Evolutionary conservation across 2,329 filamentous ascomycete species (phyloP).

Genomic region (Cladosporium sp.): DNA sequence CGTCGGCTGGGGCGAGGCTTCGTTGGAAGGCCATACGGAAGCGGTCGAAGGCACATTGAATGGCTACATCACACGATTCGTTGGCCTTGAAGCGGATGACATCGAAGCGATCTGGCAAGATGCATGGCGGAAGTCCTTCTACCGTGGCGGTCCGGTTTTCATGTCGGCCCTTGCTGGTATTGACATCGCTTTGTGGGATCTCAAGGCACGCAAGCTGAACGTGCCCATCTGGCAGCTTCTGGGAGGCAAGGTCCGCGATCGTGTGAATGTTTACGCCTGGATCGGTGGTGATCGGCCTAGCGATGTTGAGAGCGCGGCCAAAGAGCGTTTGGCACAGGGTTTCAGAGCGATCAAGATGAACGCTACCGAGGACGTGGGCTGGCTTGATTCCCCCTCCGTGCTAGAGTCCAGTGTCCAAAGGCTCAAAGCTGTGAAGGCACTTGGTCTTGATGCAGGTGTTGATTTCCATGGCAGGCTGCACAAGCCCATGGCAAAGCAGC

Average conservation of each 20-base stretch:
- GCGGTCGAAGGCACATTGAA: slow-evolving; percentile 67
- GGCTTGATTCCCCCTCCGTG: slow-evolving; percentile 63
- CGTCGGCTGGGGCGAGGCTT: slow-evolving; percentile 66
- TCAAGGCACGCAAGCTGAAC: slow-evolving; percentile 59
- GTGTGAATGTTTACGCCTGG: slow-evolving; percentile 67
- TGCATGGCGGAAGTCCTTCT: slow-evolving; percentile 55
- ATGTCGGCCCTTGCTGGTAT: slow-evolving; percentile 72
- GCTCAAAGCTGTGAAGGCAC: slow-evolving; percentile 58
- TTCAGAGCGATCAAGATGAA: slow-evolving; percentile 71
- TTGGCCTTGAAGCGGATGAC: slow-evolving; percentile 64
- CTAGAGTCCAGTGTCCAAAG: slow-evolving; percentile 59
- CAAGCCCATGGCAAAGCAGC: slow-evolving; percentile 70
- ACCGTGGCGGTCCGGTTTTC: slow-evolving; percentile 68
- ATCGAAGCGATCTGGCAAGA: slow-evolving; percentile 76
- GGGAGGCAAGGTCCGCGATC: slow-evolving; percentile 64
- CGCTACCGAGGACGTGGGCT: slow-evolving; percentile 65
- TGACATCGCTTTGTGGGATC: slow-evolving; percentile 72
- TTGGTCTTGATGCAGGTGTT: slow-evolving; percentile 65
- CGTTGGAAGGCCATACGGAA: slow-evolving; percentile 60
- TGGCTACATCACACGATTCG: slow-evolving; percentile 55
- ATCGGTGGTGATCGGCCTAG: slow-evolving; percentile 65
- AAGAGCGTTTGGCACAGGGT: slow-evolving; percentile 52
- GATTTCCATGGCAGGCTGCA: slow-evolving; percentile 73
- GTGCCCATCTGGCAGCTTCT: slow-evolving; percentile 68
- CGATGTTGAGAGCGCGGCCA: slow-evolving; percentile 49